Evolutionary conservation across 2,329 filamentous ascomycete species (phyloP), one percentile per base, ranked within the genome.

Genomic region (Sclerotinia spermophila): DNA sequence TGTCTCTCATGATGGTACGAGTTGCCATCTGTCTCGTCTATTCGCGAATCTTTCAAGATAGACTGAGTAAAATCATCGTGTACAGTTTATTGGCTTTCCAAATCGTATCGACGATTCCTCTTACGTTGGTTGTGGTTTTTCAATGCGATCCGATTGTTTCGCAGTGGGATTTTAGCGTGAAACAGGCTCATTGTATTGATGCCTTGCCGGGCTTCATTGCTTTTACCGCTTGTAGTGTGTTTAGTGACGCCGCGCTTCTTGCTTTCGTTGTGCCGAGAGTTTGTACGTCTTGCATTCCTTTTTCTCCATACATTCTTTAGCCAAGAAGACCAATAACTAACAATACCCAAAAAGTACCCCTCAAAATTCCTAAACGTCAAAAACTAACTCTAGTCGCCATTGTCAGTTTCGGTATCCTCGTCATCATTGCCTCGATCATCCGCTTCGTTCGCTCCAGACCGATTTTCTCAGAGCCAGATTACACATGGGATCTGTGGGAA

Each of bases 401-500:
- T 11, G 66, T 51, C 8, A 48, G 53, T 17, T 48, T 68, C 6
- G 66, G 55, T 24, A 5, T 59, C 3, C 42, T 68, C 6, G 55
- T 60, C 30, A 68, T 68, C 24, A 27, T 48, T 17, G 55, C 55
- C 30, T 40, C 66, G 0, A 33, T 68, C 24, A 3, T 68, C 1
- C 66, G 66, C 30, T 35, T 59, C 40, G 24, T 44, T 21, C 53
- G 66, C 5, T 38, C 53, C 15, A 21, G 27, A 27, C 38, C 51
- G 3, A 33, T 58, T 15, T 45, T 59, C 30, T 1, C 40, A 0
- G 8, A n/a, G 21, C 10, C 5, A 3, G 55, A 68, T 30, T 30
- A 60, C 5, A 68, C 66, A 0, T 68, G 66, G 53, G 7, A 59
- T 7, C 4, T 68, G 8, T 68, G 66, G 66, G 53, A 68, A 68